These are phyloP conservation scores for Erysimum pusillum DNA, from an alignment of 441 rosid genomes.

Conservation along the genomic window DNA sequence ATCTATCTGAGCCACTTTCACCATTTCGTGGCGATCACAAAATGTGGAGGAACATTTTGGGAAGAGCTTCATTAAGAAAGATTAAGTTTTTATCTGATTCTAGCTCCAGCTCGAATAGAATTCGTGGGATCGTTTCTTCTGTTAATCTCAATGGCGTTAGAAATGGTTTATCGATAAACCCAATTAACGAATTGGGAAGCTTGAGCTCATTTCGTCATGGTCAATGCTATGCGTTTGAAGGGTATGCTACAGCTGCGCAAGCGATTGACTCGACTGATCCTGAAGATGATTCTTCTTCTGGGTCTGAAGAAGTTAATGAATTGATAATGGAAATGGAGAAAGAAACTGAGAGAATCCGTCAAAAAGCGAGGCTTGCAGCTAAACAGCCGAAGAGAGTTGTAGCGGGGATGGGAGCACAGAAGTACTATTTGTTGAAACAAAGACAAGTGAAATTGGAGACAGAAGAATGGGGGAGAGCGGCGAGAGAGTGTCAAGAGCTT, in stretches of 20 bases:
- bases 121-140: conserved; percentile 35
- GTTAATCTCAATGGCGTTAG: conserved; percentile 38
- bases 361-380: conserved; percentile 40
- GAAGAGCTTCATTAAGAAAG: conserved; percentile 54
- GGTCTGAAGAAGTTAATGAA: conserved; percentile 74
- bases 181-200: conserved; percentile 37
- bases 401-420: conserved; percentile 67
- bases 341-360: conserved; percentile 46
- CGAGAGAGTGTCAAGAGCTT: conserved; percentile 84
- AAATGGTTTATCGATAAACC: conserved; percentile 39
- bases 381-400: conserved; percentile 58
- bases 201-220: conserved; percentile 36
- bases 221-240: conserved; percentile 41
- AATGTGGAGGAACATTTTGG: conserved; percentile 85
- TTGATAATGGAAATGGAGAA: conserved; percentile 54
- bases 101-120: conserved; percentile 18
- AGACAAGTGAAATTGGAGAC: conserved; percentile 89
- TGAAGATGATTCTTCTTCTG: conserved; percentile 73
- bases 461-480: conserved; percentile 90
- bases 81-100: conserved; percentile 46
- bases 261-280: conserved; percentile 66
- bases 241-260: conserved; percentile 67
- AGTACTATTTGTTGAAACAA: conserved; percentile 60
- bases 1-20: conserved; percentile 4
- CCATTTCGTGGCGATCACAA: conserved; percentile 21